Conservation (phyloP, 2,329 filamentous ascomycete genomes). For the Cladorrhinum sp. region DNA sequence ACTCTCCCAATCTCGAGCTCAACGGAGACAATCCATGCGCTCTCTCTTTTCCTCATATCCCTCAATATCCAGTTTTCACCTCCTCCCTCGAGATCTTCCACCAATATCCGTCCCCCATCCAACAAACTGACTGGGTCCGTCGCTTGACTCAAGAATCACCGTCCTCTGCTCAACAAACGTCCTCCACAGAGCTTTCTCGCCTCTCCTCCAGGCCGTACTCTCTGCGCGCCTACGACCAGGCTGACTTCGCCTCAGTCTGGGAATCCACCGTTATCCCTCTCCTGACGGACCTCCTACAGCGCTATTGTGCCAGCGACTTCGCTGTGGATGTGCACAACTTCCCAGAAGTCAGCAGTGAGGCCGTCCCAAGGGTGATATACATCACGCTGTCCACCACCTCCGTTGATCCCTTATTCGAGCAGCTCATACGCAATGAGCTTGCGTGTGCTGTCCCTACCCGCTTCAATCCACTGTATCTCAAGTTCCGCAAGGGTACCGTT, state of each 20-base stretch:
- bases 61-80: background rate
- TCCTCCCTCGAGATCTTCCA: background rate
- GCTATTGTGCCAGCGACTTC: constrained; percentile 14
- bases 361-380: constrained; percentile 17
- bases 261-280: constrained; percentile 10
- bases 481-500: constrained; percentile 13
- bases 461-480: constrained; percentile 11
- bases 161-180: background rate
- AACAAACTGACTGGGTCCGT: background rate
- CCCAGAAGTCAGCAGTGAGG: constrained; percentile 12
- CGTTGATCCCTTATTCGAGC: background rate
- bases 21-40: constrained; percentile 1
- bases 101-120: background rate
- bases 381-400: constrained; percentile 8
- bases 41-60: background rate
- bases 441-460: constrained; percentile 1
- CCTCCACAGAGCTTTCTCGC: background rate
- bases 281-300: constrained; percentile 12
- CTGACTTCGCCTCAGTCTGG: constrained; percentile 18
- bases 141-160: background rate
- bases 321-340: constrained; percentile 22
- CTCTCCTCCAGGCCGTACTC: constrained; percentile 13
- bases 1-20: constrained; percentile 4
- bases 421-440: constrained; percentile 7
- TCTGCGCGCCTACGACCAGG: constrained; percentile 1